phyloP scores from a whole-genome alignment of 108 stramenopile species.

The Cylindrotheca fusiformis region DNA sequence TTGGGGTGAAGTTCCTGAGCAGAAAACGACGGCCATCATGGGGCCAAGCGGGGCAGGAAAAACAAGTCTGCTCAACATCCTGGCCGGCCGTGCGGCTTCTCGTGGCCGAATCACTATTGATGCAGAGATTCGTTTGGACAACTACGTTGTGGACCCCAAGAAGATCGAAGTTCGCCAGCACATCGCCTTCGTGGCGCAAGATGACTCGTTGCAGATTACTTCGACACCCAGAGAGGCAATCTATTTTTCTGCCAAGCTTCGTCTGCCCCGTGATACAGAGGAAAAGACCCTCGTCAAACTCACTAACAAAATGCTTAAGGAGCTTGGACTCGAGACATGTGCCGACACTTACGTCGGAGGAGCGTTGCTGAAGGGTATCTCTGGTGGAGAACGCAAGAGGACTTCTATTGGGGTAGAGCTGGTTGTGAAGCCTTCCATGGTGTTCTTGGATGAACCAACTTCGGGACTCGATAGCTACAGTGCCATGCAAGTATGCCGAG shows the following conservation, averaged over 20 bases:
- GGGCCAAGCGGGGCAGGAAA: conserved; percentile 59
- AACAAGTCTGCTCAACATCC: conserved; percentile 75
- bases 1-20: conserved; percentile 74
- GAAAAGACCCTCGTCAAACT: conserved; percentile 61
- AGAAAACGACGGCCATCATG: conserved; percentile 64
- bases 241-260: conserved; percentile 76
- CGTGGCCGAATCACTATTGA: conserved; percentile 35
- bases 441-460: conserved; percentile 73
- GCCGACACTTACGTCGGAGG: conserved; percentile 73
- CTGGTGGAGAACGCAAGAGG: conserved; percentile 64
- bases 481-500: conserved; percentile 53
- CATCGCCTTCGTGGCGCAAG: conserved; percentile 88
- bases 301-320: conserved; percentile 67
- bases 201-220: conserved; percentile 73
- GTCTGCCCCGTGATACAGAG: conserved; percentile 51
- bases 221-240: conserved; percentile 86
- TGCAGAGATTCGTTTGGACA: conserved; percentile 62
- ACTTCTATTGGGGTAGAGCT: conserved; percentile 64
- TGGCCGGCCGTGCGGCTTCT: conserved; percentile 61
- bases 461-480: conserved; percentile 65
- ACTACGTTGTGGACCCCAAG: conserved; percentile 45
- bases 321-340: conserved; percentile 63
- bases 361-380: conserved; percentile 53
- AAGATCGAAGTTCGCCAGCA: conserved; percentile 36
- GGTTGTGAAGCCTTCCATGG: conserved; percentile 48